phyloP scores from a whole-genome alignment of 2,329 filamentous ascomycete species.

The Cladosporium velox region DNA sequence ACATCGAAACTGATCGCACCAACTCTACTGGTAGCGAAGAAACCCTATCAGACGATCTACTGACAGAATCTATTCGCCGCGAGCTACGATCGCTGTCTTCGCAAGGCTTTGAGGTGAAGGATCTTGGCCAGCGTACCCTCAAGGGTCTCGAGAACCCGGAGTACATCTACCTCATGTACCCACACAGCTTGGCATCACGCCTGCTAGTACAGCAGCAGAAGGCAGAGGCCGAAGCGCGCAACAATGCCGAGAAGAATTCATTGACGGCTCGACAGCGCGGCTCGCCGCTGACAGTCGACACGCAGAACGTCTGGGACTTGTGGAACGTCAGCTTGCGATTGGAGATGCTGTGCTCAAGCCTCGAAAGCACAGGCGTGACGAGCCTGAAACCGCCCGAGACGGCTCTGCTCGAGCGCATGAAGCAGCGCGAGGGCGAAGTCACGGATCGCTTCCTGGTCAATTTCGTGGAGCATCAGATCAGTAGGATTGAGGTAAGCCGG shows the following conservation, averaged over 20 bases:
- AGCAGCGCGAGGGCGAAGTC: conserved; percentile 74
- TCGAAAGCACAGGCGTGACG: conserved; percentile 69
- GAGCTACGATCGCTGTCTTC: conserved; percentile 84
- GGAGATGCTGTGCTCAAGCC: conserved; percentile 86
- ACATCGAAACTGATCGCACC: conserved; percentile 77
- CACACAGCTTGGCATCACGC: conserved; percentile 80
- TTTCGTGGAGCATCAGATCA: conserved; percentile 93
- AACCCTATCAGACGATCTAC: conserved; percentile 71
- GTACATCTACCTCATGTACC: conserved; percentile 92
- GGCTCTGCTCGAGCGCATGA: conserved; percentile 74
- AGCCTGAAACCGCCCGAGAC: conserved; percentile 78
- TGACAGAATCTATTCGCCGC: conserved; percentile 76
- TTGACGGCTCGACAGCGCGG: conserved; percentile 58
- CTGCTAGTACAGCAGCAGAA: conserved; percentile 67
- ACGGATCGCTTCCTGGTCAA: conserved; percentile 85
- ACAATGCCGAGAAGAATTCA: conserved; percentile 43
- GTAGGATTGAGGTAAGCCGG: conserved; percentile 83
- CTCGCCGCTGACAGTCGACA: conserved; percentile 73
- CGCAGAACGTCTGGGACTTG: conserved; percentile 81
- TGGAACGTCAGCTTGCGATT: conserved; percentile 87
- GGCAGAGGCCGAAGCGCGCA: conserved; percentile 43
- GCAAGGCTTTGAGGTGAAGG: conserved; percentile 95
- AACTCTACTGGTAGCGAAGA: conserved; percentile 72
- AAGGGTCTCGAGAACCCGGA: conserved; percentile 98
- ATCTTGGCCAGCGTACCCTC: conserved; percentile 89